These are phyloP conservation scores for Turnera subulata DNA, from an alignment of 345 rosid genomes.

Conservation along the genomic window DNA sequence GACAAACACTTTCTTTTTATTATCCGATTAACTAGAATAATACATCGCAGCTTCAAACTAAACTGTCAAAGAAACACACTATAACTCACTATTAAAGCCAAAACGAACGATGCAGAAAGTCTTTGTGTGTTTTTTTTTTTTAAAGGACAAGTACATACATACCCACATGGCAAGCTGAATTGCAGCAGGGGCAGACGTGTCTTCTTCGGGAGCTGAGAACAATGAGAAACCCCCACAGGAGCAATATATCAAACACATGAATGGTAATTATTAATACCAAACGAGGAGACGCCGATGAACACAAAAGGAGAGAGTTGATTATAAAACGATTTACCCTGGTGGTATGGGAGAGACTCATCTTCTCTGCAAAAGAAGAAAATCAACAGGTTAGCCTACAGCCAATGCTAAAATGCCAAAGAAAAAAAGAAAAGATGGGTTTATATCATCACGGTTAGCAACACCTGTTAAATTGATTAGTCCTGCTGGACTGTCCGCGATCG, in stretches of 20 bases:
- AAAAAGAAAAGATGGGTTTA: neutral
- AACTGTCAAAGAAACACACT: conserved; percentile 3
- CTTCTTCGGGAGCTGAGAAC: conserved; percentile 54
- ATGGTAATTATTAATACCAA: too few relatives aligned
- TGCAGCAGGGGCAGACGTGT: conserved; percentile 39
- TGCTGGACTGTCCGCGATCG: conserved; percentile 46
- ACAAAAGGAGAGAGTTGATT: neutral
- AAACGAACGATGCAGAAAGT: neutral
- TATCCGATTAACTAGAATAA: conserved; percentile 9
- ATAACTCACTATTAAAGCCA: neutral
- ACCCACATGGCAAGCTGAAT: conserved; percentile 98
- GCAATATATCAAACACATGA: conserved; percentile 24
- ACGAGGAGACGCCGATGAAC: neutral
- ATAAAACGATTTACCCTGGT: conserved; percentile 36
- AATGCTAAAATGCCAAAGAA: neutral
- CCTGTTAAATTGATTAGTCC: conserved; percentile 37
- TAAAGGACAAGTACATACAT: conserved; percentile 30
- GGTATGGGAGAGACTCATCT: conserved; percentile 54
- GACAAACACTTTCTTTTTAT: neutral
- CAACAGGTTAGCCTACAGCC: neutral
- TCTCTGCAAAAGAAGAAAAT: conserved; percentile 35
- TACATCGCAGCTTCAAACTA: neutral
- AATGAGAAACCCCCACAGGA: neutral
- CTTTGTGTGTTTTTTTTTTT: too few relatives aligned
- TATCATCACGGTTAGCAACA: too few relatives aligned